A percentile compares a stretch with the other conserved stretches of the same genome.
phyloP scores from a whole-genome alignment of 495 filamentous ascomycete genomes.

The Talaromyces liani region DNA sequence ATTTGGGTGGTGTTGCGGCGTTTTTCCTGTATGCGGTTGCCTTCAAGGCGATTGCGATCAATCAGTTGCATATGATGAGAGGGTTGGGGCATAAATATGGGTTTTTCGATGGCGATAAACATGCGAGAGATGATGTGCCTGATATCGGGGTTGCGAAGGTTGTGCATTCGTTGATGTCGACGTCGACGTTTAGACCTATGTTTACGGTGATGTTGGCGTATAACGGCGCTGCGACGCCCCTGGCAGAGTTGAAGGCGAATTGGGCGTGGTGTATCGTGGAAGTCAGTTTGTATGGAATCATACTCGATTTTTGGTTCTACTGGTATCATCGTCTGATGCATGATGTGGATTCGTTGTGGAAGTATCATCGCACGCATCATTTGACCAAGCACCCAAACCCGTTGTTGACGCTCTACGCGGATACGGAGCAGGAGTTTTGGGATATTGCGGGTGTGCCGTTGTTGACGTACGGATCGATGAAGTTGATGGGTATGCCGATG shows the following conservation, averaged over 20 bases:
- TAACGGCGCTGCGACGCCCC: slow-evolving; percentile 14
- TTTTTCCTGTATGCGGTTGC: slow-evolving; percentile 21
- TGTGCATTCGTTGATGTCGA: slow-evolving; percentile 13
- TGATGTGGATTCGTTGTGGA: slow-evolving; percentile 12
- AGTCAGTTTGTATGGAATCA: slow-evolving; percentile 7
- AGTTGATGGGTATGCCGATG: slow-evolving; percentile 15
- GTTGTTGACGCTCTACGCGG: slow-evolving; percentile 14
- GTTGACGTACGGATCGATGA: slow-evolving; percentile 12
- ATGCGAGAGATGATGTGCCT: slow-evolving; percentile 10
- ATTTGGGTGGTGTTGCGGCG: slow-evolving; percentile 17
- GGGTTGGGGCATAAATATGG: slow-evolving; percentile 19
- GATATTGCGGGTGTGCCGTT: slow-evolving; percentile 16
- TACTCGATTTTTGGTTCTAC: slow-evolving; percentile 8
- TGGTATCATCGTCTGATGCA: slow-evolving; percentile 16
- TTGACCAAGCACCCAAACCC: slow-evolving; percentile 17
- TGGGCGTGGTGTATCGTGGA: slow-evolving; percentile 14
- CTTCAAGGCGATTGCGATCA: slow-evolving; percentile 26
- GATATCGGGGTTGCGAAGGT: slow-evolving; percentile 10
- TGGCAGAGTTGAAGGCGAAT: slow-evolving; percentile 13
- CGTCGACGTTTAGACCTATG: slow-evolving; percentile 16
- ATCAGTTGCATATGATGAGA: slow-evolving; percentile 24
- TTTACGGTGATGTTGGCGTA: slow-evolving; percentile 19
- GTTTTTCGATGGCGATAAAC: slow-evolving; percentile 11
- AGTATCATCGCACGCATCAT: slow-evolving; percentile 17
- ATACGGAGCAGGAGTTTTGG: slow-evolving; percentile 14